phyloP scores from a whole-genome alignment of 257 asterid species.

The Striga asiatica region DNA sequence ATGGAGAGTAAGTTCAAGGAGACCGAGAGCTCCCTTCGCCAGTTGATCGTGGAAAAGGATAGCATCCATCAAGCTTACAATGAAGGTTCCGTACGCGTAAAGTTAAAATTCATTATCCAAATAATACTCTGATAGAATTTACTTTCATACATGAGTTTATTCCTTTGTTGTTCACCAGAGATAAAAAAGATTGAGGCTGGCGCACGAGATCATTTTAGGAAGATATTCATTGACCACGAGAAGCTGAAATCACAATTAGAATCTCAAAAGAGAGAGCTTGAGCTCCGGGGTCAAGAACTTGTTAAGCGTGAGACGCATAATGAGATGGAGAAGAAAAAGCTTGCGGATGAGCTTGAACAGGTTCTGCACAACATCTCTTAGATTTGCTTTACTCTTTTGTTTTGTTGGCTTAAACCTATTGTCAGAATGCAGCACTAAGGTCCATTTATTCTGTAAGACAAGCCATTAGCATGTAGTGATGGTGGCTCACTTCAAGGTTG shows the following conservation, averaged over 20 bases:
- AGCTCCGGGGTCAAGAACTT: conserved; percentile 54
- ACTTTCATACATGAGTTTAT: conserved; percentile 15
- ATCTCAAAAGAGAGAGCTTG: conserved; percentile 62
- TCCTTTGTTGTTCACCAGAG: conserved; percentile 38
- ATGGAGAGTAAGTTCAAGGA: conserved; percentile 55
- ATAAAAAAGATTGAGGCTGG: conserved; percentile 62
- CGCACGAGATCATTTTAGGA: conserved; percentile 70
- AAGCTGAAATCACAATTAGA: conserved; percentile 61
- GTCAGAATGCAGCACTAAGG: conserved; percentile 5
- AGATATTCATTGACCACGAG: conserved; percentile 67
- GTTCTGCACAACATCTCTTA: conserved; percentile 29
- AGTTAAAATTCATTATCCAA: conserved; percentile 7
- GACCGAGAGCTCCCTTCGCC: conserved; percentile 47
- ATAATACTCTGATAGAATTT: conserved; percentile 1
- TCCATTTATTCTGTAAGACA: conserved; percentile 1
- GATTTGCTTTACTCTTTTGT: background rate
- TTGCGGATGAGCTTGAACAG: conserved; percentile 71
- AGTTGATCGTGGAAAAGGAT: conserved; percentile 53
- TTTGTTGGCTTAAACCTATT: conserved; percentile 3
- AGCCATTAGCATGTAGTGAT: conserved; percentile 12
- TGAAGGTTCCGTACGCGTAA: conserved; percentile 44
- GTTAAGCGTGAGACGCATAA: conserved; percentile 70
- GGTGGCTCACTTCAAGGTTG: background rate
- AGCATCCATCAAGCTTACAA: conserved; percentile 57
- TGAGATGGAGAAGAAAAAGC: conserved; percentile 59